phyloP scores from a whole-genome alignment of 208 protist species.

The Trypanosoma boissoni region DNA sequence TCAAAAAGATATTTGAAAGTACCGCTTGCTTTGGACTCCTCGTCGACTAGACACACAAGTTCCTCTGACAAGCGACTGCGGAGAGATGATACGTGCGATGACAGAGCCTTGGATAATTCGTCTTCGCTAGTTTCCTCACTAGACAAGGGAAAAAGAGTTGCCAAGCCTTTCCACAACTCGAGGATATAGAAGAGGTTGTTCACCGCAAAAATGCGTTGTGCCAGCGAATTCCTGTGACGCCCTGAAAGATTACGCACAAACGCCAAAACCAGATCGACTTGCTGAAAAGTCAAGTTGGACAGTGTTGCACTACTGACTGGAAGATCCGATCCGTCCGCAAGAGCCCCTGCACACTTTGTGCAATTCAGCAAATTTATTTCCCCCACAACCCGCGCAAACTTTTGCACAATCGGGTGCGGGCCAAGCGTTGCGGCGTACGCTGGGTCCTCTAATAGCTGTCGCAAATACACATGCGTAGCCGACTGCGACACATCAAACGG shows the following conservation, averaged over 20 bases:
- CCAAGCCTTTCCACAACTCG: slow-evolving; percentile 38
- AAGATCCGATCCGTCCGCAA: slow-evolving; percentile 17
- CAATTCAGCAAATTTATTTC: slow-evolving; percentile 74
- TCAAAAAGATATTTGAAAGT: slow-evolving; percentile 28
- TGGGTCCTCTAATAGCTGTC: slow-evolving; percentile 32
- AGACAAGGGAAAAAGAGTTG: background rate
- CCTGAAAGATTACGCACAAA: slow-evolving; percentile 43
- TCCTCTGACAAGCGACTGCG: slow-evolving; percentile 32
- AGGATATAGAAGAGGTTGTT: slow-evolving; percentile 59
- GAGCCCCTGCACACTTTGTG: slow-evolving; percentile 36
- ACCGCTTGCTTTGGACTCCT: slow-evolving; percentile 26
- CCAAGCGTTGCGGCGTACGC: slow-evolving; percentile 54
- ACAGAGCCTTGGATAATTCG: slow-evolving; percentile 12
- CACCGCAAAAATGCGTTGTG: slow-evolving; percentile 55
- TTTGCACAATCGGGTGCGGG: slow-evolving; percentile 51
- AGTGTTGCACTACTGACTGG: slow-evolving; percentile 38
- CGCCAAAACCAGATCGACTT: slow-evolving; percentile 29
- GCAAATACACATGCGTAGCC: slow-evolving; percentile 12
- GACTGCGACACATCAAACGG: slow-evolving; percentile 30
- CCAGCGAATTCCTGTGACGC: slow-evolving; percentile 46
- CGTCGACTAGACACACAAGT: slow-evolving; percentile 33
- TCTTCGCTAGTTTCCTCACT: no score
- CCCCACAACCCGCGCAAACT: slow-evolving; percentile 44
- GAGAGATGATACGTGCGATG: slow-evolving; percentile 27
- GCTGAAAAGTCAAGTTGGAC: slow-evolving; percentile 29